Base-by-base conservation (phyloP, 2,329 filamentous ascomycete species). In the Ophiostoma australiae region DNA sequence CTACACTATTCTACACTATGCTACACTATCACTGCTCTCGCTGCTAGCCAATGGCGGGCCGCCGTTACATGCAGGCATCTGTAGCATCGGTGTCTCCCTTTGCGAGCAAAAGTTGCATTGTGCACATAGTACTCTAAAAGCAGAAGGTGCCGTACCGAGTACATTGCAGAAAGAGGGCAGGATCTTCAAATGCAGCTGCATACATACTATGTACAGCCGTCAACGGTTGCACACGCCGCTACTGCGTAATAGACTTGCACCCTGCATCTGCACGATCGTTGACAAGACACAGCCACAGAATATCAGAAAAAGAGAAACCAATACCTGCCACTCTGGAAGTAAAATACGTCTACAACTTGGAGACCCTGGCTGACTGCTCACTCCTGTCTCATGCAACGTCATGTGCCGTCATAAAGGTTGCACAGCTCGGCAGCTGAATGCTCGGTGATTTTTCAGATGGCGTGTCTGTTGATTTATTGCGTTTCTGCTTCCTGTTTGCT, bases 191-290 rank as follows among this genome's bases (percentile, higher is more conserved):
- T 48, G 52, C n/a, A 58, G 52, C n/a, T 58, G 52, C 52, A 58
- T 58, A 27, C 39, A 41, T 41, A 15, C 39, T 31, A 31, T 31
- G n/a, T 39, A 39, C 17, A 48, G 5, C 52, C 52, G 52, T 31
- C 48, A 55, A 23, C 52, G 52, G 44, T 48, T 11, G 44, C 44
- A 48, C 44, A 58, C 15, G 52, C 17, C 48, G 52, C 52, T 58
- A 58, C 52, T 58, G 52, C 52, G 52, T 48, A 48, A n/a, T 48
- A 10, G 52, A 48, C 44, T 58, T 58, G 52, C 52, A 58, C 52
- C 52, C 52, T 58, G 52, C 52, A 58, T 31, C 52, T 58, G 52
- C 52, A 58, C 27, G n/a, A 58, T 58, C 52, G 27, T 58, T 58
- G 52, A 58, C 52, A 31, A 27, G 23, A 7, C 52, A 58, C 44